Base-by-base conservation (phyloP, 1,284 basidiomycete species). In the Ustilago shanxiensis region DNA sequence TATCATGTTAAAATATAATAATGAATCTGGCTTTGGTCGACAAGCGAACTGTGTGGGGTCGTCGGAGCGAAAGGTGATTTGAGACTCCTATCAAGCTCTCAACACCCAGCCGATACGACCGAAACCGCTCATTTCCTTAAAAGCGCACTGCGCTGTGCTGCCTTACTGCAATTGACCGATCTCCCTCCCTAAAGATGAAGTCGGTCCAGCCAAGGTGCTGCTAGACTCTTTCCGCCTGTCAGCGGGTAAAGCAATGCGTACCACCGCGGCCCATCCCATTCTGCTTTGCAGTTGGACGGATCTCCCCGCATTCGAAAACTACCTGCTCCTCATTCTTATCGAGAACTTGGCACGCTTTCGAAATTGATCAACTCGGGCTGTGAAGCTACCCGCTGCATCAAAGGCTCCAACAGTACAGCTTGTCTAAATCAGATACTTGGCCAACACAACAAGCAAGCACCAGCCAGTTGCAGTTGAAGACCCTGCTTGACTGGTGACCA, bases 231-330 rank as follows among this genome's bases (percentile, higher is more conserved):
- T 52, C 16, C 16, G 31, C 24, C n/a, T 29, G 22, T 50, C 13
- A 29, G 31, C 50, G 50, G 50, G 33, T 52, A 52, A 52, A 52
- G 50, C 50, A 52, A 31, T 33, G n/a, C 50, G 47, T 24, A 11
- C 47, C 28, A 24, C 47, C 47, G 47, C 47, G 11, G 31, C 47
- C 14, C 24, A 26, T 41, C 18, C 7, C 5, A 16, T 11, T 16
- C 37, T 39, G 14, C 18, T n/a, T n/a, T n/a, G n/a, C n/a, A n/a
- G 37, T 20, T 49, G 4, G 18, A 31, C n/a, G 50, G 50, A 52
- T 52, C 50, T 52, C 29, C 29, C 50, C 50, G 50, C 50, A 18
- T 52, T 52, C 50, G n/a, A 52, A 24, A 50, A 44, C 41, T 7
- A 44, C n/a, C 41, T 20, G n/a, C 16, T 20, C 41, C n/a, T 22